Percentiles rank a stretch among this genome's conserved stretches.
Conservation (phyloP, 208 protist species). For the Leishmania arabica region DNA sequence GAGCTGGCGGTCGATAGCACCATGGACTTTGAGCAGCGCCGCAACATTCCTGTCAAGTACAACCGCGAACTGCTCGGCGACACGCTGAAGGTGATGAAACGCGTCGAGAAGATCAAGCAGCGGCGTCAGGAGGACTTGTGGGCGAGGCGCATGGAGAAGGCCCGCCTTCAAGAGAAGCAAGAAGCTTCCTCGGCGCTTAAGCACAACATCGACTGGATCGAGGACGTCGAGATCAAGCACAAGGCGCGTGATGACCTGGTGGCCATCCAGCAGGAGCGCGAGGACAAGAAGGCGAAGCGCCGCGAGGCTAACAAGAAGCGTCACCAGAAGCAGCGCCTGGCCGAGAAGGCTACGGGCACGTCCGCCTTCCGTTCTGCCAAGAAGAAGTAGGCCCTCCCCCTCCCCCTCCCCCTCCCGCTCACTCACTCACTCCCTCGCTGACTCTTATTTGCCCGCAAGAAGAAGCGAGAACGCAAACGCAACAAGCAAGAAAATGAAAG, state of each 20-base stretch:
- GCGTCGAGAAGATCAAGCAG: constrained; percentile 96
- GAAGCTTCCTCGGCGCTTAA: constrained; percentile 87
- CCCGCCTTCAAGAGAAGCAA: constrained; percentile 73
- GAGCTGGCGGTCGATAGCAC: constrained; percentile 98
- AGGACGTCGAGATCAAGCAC: constrained; percentile 85
- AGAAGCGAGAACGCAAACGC: background rate
- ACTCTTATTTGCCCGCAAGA: background rate
- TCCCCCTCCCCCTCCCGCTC: background rate
- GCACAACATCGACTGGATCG: constrained; percentile 95
- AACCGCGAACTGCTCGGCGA: constrained; percentile 97
- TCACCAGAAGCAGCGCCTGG: constrained; percentile 58
- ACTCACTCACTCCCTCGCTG: no score
- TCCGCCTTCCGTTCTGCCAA: constrained; percentile 61
- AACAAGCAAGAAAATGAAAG: background rate
- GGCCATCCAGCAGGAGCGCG: constrained; percentile 73
- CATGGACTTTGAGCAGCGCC: constrained; percentile 99
- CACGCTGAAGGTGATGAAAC: constrained; percentile 98
- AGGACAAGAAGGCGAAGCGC: constrained; percentile 74
- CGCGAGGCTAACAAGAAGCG: constrained; percentile 78
- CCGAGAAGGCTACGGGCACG: constrained; percentile 60
- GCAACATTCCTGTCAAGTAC: constrained; percentile 99
- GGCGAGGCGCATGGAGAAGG: constrained; percentile 87
- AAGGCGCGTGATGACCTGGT: constrained; percentile 80
- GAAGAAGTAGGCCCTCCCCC: constrained; percentile 24
- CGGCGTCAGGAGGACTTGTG: constrained; percentile 94